Percentiles rank a stretch among this genome's conserved stretches.
phyloP scores from a whole-genome alignment of 441 rosid species.

The Adansonia rubrostipa region DNA sequence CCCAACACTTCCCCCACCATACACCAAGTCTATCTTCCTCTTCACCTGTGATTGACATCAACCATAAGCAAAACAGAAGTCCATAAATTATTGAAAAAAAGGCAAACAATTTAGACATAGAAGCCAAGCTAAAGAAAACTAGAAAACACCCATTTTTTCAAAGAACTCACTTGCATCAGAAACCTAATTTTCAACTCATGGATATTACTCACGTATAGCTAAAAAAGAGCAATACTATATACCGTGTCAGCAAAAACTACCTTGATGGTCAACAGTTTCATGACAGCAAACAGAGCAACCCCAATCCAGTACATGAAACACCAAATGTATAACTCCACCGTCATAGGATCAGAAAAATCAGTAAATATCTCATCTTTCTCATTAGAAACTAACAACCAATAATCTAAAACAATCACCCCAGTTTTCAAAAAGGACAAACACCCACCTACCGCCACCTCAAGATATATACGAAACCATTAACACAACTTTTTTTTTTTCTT shows the following conservation, averaged over 20 bases:
- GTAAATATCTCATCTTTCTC: not conserved
- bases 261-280: constrained; percentile 6
- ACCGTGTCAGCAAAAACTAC: constrained; percentile 15
- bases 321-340: constrained; percentile 21
- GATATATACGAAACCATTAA: constrained; percentile 9
- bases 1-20: constrained; percentile 98
- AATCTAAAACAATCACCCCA: constrained; percentile 7
- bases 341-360: not conserved
- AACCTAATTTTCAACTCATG: constrained; percentile 18
- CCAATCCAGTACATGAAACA: constrained; percentile 23
- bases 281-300: constrained; percentile 26
- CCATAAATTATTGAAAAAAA: not conserved
- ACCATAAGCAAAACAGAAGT: constrained; percentile 11
- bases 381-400: constrained; percentile 15
- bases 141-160: constrained; percentile 18
- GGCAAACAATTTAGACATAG: not conserved
- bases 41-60: constrained; percentile 58
- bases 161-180: constrained; percentile 11
- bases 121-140: constrained; percentile 17
- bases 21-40: constrained; percentile 86
- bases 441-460: constrained; percentile 3
- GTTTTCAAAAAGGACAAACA: constrained; percentile 3
- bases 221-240: not conserved
- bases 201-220: constrained; percentile 7
- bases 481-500: constrained; percentile 18